phyloP scores from a whole-genome alignment of 331 rosid genomes.

The Cydonia oblonga region DNA sequence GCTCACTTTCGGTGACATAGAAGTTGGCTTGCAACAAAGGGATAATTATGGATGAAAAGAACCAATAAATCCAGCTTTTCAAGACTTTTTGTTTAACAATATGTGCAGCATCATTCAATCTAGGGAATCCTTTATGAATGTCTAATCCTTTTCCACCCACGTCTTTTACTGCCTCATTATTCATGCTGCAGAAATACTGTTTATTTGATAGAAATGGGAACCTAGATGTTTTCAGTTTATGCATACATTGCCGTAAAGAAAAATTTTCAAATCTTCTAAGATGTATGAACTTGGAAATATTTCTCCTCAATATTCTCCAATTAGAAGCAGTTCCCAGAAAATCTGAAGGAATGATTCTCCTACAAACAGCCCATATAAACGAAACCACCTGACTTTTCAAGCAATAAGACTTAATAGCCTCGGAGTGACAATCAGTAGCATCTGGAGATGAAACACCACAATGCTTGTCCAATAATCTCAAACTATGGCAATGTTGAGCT shows the following conservation, averaged over 20 bases:
- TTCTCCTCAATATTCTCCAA: slow-evolving; percentile 69
- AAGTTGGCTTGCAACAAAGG: slow-evolving; percentile 82
- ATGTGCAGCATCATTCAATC: slow-evolving; percentile 28
- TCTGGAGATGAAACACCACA: slow-evolving; percentile 38
- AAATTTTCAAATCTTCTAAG: slow-evolving; percentile 66
- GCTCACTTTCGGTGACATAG: slow-evolving; percentile 72
- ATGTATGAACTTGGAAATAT: slow-evolving; percentile 59
- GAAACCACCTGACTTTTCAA: slow-evolving; percentile 75
- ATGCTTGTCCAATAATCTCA: slow-evolving; percentile 62
- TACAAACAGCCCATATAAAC: slow-evolving; percentile 83
- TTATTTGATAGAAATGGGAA: slow-evolving; percentile 52
- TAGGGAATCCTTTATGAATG: slow-evolving; percentile 12
- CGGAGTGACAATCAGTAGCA: slow-evolving; percentile 23
- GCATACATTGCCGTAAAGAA: slow-evolving; percentile 58
- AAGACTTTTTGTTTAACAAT: slow-evolving; percentile 43
- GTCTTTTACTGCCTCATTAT: slow-evolving; percentile 14
- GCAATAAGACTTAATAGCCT: slow-evolving; percentile 41
- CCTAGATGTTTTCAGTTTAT: slow-evolving; percentile 42
- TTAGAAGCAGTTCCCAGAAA: slow-evolving; percentile 60
- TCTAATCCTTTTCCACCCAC: slow-evolving; percentile 12
- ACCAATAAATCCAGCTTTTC: slow-evolving; percentile 83
- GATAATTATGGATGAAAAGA: slow-evolving; percentile 55
- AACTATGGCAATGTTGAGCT: slow-evolving; percentile 38
- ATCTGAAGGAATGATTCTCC: slow-evolving; percentile 65
- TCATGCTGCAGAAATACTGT: slow-evolving; percentile 25